Base-by-base conservation (phyloP, 164 flowering plant species). In the Sextonia rubra region DNA sequence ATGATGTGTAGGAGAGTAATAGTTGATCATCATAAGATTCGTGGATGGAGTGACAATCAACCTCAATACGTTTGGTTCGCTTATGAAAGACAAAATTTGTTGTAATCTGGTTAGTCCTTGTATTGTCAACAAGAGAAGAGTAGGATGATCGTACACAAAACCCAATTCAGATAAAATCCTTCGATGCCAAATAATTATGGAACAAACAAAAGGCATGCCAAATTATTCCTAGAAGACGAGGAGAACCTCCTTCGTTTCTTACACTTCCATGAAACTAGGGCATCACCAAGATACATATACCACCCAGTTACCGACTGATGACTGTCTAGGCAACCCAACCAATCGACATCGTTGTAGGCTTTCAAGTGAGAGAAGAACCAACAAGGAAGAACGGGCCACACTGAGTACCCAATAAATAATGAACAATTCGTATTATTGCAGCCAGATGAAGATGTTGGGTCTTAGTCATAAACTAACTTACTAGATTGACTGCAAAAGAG, bases 241-340 rank as follows among this genome's bases (percentile, higher is more conserved):
- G 60, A 56, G 22, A 56, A 15, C 18, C 60, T 15, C 18, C 14
- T n/a, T 56, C 3, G 58, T 52, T 52, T 52, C 58, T 52, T 52
- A 52, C 30, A 27, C 30, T 27, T 27, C 30, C 30, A 27, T 27
- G 30, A 37, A 8, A 37, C 44, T 37, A 37, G 22, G 9, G 60
- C 60, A 56, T 56, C 60, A 56, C 60, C 71, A n/a, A 69, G n/a
- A 69, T n/a, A 69, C 71, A 69, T 69, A 52, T 29, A 24, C 61
- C 71, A 49, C 24, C 71, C 71, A 17, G 60, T 69, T 47, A 30
- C 48, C 48, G 61, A 69, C 3, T 30, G 60, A 69, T 60, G 22
- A 9, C 37, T 69, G 49, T 56, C 22, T n/a, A n/a, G 22, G 22
- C 60, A 56, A 17, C n/a, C 60, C 4, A 18, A 17, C 60, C 60